These are phyloP conservation scores for Pterocarpus macrocarpus DNA, from an alignment of 306 rosid genomes.

Conservation along the genomic window DNA sequence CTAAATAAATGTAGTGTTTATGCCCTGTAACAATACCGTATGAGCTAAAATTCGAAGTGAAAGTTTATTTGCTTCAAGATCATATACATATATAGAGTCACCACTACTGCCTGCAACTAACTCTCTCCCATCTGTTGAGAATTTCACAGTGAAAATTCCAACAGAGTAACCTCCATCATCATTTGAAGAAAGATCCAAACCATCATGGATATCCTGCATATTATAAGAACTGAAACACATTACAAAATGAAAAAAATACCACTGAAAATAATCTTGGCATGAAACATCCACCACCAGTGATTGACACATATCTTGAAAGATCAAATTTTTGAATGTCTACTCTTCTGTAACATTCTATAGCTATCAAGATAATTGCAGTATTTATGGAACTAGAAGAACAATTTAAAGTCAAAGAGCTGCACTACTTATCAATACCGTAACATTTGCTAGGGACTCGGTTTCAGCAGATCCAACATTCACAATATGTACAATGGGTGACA, in stretches of 20 bases:
- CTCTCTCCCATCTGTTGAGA: constrained; percentile 92
- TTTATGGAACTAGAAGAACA: constrained; percentile 31
- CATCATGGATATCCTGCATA: constrained; percentile 87
- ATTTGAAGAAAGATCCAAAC: constrained; percentile 75
- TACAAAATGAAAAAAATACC: constrained; percentile 32
- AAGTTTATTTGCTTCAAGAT: constrained; percentile 85
- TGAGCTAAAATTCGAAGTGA: constrained; percentile 90
- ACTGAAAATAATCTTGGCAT: neutral
- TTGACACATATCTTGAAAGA: constrained; percentile 21
- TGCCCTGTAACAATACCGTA: constrained; percentile 57
- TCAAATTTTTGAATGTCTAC: constrained; percentile 6
- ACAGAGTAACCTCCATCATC: constrained; percentile 72
- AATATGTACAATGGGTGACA: constrained; percentile 88
- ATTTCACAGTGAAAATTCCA: constrained; percentile 86
- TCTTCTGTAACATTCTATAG: constrained; percentile 22
- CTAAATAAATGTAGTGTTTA: constrained; percentile 32
- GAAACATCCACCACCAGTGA: constrained; percentile 26
- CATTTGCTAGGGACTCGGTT: constrained; percentile 76
- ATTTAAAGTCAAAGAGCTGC: constrained; percentile 21
- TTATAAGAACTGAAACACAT: constrained; percentile 43
- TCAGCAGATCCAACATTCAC: constrained; percentile 77
- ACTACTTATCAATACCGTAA: constrained; percentile 64
- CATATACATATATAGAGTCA: constrained; percentile 86
- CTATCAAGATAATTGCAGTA: constrained; percentile 18
- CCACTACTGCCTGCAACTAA: constrained; percentile 92